Conservation (phyloP, 1,284 basidiomycete genomes). For the Trametes sp. region DNA sequence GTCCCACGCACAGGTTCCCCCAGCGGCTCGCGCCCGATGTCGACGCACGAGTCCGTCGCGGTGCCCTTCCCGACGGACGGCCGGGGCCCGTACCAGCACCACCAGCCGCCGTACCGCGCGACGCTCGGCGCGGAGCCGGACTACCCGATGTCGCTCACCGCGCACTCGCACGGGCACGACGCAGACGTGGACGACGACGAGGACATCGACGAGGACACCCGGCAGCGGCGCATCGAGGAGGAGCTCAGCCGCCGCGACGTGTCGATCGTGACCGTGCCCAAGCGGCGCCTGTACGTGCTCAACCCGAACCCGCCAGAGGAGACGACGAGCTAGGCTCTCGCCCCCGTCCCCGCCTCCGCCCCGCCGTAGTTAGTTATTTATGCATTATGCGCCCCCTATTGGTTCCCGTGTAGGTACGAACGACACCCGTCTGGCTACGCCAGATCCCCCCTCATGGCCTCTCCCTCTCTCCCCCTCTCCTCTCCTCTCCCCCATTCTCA, state of each 20-base stretch:
- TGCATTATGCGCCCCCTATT: conserved; percentile 30
- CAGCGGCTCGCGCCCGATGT: conserved; percentile 45
- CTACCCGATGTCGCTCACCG: conserved; percentile 43
- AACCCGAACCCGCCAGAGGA: conserved; percentile 57
- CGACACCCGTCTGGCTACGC: neutral
- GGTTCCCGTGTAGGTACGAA: conserved; percentile 25
- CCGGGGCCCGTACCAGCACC: conserved; percentile 66
- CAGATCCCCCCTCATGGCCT: neutral
- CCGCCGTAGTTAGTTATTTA: conserved; percentile 24
- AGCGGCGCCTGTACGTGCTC: conserved; percentile 72
- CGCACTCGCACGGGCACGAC: conserved; percentile 41
- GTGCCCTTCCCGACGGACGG: conserved; percentile 54
- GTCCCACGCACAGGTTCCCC: conserved; percentile 39
- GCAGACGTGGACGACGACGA: conserved; percentile 59
- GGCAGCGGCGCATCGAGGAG: conserved; percentile 77
- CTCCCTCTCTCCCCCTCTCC: conserved; percentile 10
- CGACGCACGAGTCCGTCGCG: conserved; percentile 51
- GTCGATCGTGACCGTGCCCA: conserved; percentile 81
- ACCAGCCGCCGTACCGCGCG: conserved; percentile 64
- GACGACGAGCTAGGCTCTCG: conserved; percentile 23
- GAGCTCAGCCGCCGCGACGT: conserved; percentile 82
- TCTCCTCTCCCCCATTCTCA: conserved; percentile 7
- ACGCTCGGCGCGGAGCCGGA: conserved; percentile 47
- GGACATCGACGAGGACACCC: conserved; percentile 74
- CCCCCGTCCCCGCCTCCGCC: neutral